Evolutionary conservation across 2,329 filamentous ascomycete species (phyloP), one percentile per base, ranked within the genome.

Genomic region (Penicillium sclerotigenum): DNA sequence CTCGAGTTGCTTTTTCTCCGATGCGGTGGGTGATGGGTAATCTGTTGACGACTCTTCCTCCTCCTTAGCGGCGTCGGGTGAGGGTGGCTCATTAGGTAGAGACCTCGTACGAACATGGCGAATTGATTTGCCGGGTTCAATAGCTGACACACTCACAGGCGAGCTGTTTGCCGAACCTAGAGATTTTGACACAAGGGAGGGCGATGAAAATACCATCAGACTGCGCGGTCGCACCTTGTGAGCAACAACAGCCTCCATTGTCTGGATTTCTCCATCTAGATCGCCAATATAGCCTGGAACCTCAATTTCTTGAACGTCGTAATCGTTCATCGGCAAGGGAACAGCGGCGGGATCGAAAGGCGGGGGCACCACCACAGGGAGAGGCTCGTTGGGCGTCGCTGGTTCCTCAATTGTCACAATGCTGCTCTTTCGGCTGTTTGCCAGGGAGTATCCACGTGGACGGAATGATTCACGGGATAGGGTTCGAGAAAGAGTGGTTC

Each of bases 231-330:
- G 73, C 48, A 73, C 73, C 71, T 71, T 77, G 69, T 68, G 76
- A 55, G 65, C 76, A 51, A 69, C 69, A 18, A 68, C 63, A 18
- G 66, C 71, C 56, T 67, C 56, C 68, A 65, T 78, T 63, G 57
- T 77, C 53, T 71, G 67, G 13, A 69, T 61, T 40, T 71, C 87
- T 14, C 87, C 86, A 54, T 90, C 86, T 54, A 80, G 84, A 61
- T 85, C 81, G 13, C 71, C 72, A 1, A 81, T 83, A 5, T 91
- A 79, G 0, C 88, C 88, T 4, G 89, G 88, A 42, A 91, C 82
- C 66, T 94, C 89, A 40, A 95, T 94, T 69, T 95, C 90, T 36
- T 61, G 53, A 3, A 83, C 71, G 74, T 68, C 64, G 43, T 69
- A 61, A 46, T 71, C 64, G 40, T 50, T 60, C 52, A 68, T 65